Percentiles rank a stretch among this genome's conserved stretches.
Conservation (phyloP, 2,329 filamentous ascomycete species). For the Calonectria crousiana region DNA sequence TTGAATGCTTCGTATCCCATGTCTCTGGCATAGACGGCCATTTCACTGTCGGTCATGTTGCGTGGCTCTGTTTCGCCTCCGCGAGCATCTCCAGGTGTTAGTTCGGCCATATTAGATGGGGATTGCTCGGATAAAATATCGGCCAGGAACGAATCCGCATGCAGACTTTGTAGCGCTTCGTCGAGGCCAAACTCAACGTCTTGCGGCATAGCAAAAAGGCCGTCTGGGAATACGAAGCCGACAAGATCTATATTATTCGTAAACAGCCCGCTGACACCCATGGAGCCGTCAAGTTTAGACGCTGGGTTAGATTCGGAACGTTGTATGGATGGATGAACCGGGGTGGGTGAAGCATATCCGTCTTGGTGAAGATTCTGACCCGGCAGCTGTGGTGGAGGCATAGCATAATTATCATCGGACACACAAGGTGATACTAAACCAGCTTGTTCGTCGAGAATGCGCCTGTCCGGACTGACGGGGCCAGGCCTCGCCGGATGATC, state of each 20-base stretch:
- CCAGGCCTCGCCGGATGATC: neutral
- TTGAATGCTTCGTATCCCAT: neutral
- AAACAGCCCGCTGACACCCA: neutral
- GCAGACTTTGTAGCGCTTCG: neutral
- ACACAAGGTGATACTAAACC: neutral
- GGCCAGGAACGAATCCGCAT: neutral
- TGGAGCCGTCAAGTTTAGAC: neutral
- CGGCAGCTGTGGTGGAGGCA: neutral
- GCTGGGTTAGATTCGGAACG: neutral
- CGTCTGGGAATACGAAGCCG: neutral
- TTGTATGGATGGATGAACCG: neutral
- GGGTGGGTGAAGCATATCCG: too few species aligned
- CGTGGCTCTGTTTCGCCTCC: too few species aligned
- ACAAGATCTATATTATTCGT: neutral
- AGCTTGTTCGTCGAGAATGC: too few species aligned
- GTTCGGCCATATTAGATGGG: neutral
- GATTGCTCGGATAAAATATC: neutral
- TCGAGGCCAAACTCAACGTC: neutral
- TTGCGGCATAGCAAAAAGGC: neutral
- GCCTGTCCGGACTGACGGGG: too few species aligned
- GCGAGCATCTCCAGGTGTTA: neutral
- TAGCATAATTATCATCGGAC: neutral
- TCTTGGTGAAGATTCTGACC: too few species aligned
- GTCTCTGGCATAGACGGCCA: neutral
- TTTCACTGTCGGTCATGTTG: too few species aligned